Conservation (phyloP, 441 rosid species). For the Geranium incanum region DNA sequence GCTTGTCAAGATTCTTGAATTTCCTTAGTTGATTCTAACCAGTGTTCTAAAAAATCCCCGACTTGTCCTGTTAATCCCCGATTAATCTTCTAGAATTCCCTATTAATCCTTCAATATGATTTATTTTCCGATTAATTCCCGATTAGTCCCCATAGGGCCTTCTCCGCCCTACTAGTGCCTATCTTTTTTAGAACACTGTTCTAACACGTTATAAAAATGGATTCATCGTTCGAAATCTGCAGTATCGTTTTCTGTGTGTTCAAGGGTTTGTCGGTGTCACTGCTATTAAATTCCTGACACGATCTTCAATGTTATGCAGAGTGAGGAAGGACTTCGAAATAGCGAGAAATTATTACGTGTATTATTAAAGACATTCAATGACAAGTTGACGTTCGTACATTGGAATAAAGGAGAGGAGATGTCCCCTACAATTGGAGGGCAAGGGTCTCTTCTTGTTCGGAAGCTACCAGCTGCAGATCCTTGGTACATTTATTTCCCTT, state of each 20-base stretch:
- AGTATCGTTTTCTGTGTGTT: not conserved
- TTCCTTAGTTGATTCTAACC: no score
- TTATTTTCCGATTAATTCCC: no score
- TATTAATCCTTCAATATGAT: no score
- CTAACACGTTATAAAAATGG: not conserved
- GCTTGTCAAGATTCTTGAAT: no score
- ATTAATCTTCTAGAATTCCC: no score
- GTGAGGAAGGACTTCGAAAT: conserved; percentile 29
- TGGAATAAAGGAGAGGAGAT: conserved; percentile 64
- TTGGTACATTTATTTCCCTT: conserved; percentile 33
- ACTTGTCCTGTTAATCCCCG: no score
- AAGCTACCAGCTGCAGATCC: conserved; percentile 62
- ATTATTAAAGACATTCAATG: conserved; percentile 59
- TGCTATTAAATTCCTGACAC: conserved; percentile 19
- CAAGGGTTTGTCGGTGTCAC: conserved; percentile 6
- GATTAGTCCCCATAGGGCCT: no score
- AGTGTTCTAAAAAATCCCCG: no score
- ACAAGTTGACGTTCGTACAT: conserved; percentile 67
- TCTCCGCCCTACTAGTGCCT: no score
- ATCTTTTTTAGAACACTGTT: not conserved
- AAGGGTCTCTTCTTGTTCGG: conserved; percentile 75
- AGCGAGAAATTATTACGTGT: conserved; percentile 41
- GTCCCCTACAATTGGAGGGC: conserved; percentile 51
- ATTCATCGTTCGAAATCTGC: not conserved
- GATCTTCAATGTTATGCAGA: conserved; percentile 36